Conservation (phyloP, 1,284 basidiomycete species). For the Malassezia arunalokei region DNA sequence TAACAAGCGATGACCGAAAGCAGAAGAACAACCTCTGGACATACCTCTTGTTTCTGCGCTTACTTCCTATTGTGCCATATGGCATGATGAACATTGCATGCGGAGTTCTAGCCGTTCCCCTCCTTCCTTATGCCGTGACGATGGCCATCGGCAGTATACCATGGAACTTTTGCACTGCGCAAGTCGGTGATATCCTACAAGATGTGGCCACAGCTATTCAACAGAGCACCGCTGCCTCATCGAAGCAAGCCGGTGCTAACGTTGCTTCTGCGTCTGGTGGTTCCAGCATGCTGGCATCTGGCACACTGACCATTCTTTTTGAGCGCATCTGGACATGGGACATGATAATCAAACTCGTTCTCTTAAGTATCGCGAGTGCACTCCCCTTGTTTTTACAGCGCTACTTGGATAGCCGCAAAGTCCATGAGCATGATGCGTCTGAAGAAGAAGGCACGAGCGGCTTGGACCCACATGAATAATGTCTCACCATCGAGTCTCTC, state of each 20-base stretch:
- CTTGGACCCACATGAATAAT: too few species aligned
- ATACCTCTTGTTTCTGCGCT: conserved; percentile 36
- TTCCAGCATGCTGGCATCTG: conserved; percentile 18
- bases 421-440: background rate
- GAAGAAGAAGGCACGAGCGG: too few species aligned
- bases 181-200: conserved; percentile 39
- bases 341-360: conserved; percentile 30
- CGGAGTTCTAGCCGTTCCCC: conserved; percentile 36
- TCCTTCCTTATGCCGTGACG: conserved; percentile 36
- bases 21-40: conserved; percentile 20
- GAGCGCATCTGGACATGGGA: conserved; percentile 33
- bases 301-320: conserved; percentile 26
- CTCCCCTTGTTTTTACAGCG: conserved; percentile 29
- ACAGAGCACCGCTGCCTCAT: background rate
- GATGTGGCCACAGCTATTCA: conserved; percentile 34
- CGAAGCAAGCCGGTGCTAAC: background rate
- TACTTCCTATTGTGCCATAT: conserved; percentile 44
- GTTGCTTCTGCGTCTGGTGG: conserved; percentile 11
- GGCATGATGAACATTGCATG: conserved; percentile 45
- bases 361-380: conserved; percentile 30
- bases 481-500: too few species aligned
- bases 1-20: conserved; percentile 9
- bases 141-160: conserved; percentile 37
- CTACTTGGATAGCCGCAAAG: background rate
- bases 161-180: conserved; percentile 44